Percentiles rank a stretch among this genome's conserved stretches.
phyloP scores from a whole-genome alignment of 2,329 filamentous ascomycete species.

The Cladophialophora yegresii region DNA sequence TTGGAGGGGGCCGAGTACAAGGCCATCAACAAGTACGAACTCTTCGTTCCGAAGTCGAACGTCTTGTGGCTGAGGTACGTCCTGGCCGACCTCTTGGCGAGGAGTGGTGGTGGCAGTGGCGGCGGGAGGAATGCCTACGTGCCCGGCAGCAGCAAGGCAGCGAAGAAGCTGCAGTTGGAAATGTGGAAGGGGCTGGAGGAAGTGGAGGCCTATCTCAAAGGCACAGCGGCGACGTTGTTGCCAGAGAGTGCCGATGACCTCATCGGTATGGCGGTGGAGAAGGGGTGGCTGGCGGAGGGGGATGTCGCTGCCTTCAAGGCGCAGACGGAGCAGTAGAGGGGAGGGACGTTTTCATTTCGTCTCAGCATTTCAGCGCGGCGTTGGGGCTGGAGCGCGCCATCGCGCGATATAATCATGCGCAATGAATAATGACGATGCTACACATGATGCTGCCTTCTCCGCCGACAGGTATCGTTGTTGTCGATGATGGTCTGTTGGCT shows the following conservation, averaged over 20 bases:
- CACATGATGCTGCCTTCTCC: background rate
- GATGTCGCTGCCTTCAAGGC: constrained; percentile 34
- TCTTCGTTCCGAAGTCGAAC: constrained; percentile 63
- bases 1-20: constrained; percentile 42
- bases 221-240: constrained; percentile 16
- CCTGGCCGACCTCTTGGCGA: constrained; percentile 55
- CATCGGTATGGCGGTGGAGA: constrained; percentile 24
- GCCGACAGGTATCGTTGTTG: background rate
- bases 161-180: constrained; percentile 31
- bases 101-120: constrained; percentile 9
- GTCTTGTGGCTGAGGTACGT: constrained; percentile 65
- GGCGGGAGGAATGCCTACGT: constrained; percentile 19
- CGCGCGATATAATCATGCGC: constrained; percentile 12
- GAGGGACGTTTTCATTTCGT: constrained; percentile 35
- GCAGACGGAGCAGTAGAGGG: constrained; percentile 29
- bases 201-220: constrained; percentile 23
- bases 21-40: constrained; percentile 50
- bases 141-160: constrained; percentile 25
- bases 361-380: constrained; percentile 49
- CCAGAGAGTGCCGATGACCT: constrained; percentile 29
- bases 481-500: background rate
- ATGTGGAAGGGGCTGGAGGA: constrained; percentile 30
- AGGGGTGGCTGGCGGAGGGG: constrained; percentile 27
- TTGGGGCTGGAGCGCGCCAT: constrained; percentile 37
- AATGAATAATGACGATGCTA: constrained; percentile 20